phyloP scores from a whole-genome alignment of 2,329 filamentous ascomycete genomes.

The Microsporum audouinii region DNA sequence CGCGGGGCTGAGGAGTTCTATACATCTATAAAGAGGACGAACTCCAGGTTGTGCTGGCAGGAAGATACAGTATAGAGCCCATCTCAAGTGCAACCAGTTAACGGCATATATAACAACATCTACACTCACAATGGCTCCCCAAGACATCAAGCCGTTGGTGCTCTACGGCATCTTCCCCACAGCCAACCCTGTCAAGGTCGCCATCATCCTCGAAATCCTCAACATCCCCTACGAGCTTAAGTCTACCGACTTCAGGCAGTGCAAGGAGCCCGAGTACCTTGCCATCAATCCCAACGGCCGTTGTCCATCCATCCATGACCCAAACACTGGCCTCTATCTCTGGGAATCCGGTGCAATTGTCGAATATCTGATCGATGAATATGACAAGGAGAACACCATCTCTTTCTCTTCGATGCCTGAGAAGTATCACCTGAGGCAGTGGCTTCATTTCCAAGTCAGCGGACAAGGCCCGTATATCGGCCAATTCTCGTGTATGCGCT shows the following conservation, averaged over 20 bases:
- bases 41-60: neutral
- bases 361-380: constrained; percentile 31
- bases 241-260: neutral
- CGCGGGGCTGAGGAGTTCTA: neutral
- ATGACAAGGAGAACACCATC: constrained; percentile 32
- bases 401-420: constrained; percentile 24
- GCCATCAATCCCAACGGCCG: constrained; percentile 36
- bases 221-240: constrained; percentile 5
- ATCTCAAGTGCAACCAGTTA: neutral
- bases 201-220: constrained; percentile 2
- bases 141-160: constrained; percentile 13
- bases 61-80: neutral
- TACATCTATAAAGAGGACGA: neutral
- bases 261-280: constrained; percentile 7
- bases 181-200: constrained; percentile 5
- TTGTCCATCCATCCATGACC: constrained; percentile 29
- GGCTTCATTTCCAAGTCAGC: constrained; percentile 32
- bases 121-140: neutral
- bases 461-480: constrained; percentile 39
- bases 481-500: constrained; percentile 16
- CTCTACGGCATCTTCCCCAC: constrained; percentile 10
- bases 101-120: neutral
- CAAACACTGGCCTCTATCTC: constrained; percentile 27
- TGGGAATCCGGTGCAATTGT: constrained; percentile 33
- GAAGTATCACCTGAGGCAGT: constrained; percentile 28